Percentiles rank a stretch among this genome's conserved stretches.
Conservation (phyloP, 1,139 yeast genomes). For the Geotrichum cucujoidarum region DNA sequence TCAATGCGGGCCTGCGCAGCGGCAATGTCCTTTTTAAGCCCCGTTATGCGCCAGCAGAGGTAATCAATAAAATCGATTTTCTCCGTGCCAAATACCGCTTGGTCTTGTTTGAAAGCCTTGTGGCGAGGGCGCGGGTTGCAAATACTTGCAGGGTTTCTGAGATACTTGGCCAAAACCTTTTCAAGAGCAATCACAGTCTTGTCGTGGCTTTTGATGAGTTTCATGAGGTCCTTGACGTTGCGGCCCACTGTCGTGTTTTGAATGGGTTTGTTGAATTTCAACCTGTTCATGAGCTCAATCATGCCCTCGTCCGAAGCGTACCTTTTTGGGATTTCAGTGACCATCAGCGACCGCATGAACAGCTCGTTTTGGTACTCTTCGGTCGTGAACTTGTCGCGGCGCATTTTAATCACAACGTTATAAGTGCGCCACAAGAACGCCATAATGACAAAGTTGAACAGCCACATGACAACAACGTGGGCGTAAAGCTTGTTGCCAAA, state of each 20-base stretch:
- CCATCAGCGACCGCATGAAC: conserved; percentile 36
- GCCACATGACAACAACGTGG: conserved; percentile 38
- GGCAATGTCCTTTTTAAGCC: conserved; percentile 30
- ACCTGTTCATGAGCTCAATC: conserved; percentile 22
- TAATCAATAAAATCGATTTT: conserved; percentile 36
- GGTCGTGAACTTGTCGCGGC: conserved; percentile 30
- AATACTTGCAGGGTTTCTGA: conserved; percentile 30
- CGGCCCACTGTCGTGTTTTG: conserved; percentile 36
- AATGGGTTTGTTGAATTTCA: conserved; percentile 23
- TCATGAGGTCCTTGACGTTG: conserved; percentile 31
- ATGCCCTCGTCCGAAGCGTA: conserved; percentile 32
- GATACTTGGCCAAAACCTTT: conserved; percentile 33
- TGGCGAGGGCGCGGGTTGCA: conserved; percentile 27
- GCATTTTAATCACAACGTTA: conserved; percentile 29
- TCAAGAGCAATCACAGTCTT: conserved; percentile 32
- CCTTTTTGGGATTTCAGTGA: conserved; percentile 35
- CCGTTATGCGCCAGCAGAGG: conserved; percentile 25
- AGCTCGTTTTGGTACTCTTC: conserved; percentile 32
- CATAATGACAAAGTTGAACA: conserved; percentile 30
- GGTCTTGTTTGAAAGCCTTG: conserved; percentile 26
- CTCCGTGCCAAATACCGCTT: conserved; percentile 7
- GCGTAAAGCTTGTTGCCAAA: conserved; percentile 34
- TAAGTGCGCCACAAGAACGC: conserved; percentile 34
- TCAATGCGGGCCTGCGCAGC: conserved; percentile 28
- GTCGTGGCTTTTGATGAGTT: conserved; percentile 31